Percentiles rank a stretch among this genome's conserved stretches.
These are phyloP conservation scores for Plasmodium adleri DNA, from an alignment of 169 alveolate genomes.

Conservation along the genomic window DNA sequence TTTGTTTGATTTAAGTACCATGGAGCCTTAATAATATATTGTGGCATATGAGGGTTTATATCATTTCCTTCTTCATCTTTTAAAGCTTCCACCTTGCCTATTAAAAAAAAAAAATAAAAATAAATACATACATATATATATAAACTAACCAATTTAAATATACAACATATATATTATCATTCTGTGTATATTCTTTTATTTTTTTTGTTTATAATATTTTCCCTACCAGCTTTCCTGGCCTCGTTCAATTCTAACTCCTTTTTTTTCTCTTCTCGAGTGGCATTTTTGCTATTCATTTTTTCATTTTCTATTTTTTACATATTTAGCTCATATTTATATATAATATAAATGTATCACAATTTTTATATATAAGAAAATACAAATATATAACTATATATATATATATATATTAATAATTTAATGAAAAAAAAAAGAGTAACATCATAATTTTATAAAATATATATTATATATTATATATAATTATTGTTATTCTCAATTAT, in stretches of 20 bases:
- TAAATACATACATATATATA: not conserved
- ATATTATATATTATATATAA: not conserved
- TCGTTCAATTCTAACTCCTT: slow-evolving; percentile 81
- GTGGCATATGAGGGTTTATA: slow-evolving; percentile 90
- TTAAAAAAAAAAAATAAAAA: not conserved
- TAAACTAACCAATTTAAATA: not conserved
- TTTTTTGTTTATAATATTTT: not conserved
- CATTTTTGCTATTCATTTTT: slow-evolving; percentile 76
- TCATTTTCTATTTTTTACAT: not conserved
- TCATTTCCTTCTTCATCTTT: slow-evolving; percentile 83
- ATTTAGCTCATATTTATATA: too few species aligned
- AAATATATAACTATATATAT: slow-evolving; percentile 10
- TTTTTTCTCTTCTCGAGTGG: slow-evolving; percentile 79
- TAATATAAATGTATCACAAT: too few species aligned
- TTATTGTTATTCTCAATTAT: too few species aligned
- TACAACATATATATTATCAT: not conserved
- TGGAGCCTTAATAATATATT: slow-evolving; percentile 90
- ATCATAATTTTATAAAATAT: not conserved
- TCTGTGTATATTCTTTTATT: not conserved
- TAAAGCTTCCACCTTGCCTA: slow-evolving; percentile 78
- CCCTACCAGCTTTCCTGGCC: slow-evolving; percentile 80
- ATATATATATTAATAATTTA: not conserved
- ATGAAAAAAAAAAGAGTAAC: not conserved
- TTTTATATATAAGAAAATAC: not conserved
- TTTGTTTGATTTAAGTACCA: slow-evolving; percentile 87